A percentile compares a stretch with the other conserved stretches of the same genome.
phyloP scores from a whole-genome alignment of 1,284 basidiomycete genomes.

The Moniliophthora roreri region DNA sequence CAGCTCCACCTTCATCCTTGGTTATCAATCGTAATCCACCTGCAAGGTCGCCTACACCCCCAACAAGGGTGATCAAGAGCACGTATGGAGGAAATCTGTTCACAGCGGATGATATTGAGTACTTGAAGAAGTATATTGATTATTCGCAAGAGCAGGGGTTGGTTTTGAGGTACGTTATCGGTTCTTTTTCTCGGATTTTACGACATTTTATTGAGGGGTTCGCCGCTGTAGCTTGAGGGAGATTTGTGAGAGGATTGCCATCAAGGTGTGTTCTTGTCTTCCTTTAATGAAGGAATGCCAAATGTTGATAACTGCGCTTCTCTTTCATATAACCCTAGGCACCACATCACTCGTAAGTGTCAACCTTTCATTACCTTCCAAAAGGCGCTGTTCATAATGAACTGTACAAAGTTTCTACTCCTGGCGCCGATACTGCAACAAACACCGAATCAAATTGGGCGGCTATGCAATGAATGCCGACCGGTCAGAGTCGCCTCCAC shows the following conservation, averaged over 20 bases:
- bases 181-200: neutral
- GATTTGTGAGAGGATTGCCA: slow-evolving; percentile 79
- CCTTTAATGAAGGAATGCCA: no score
- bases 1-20: slow-evolving; percentile 60
- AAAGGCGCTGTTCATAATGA: neutral
- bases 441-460: slow-evolving; percentile 80
- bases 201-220: neutral
- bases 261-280: slow-evolving; percentile 51
- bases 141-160: slow-evolving; percentile 82
- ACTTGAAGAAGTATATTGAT: slow-evolving; percentile 81
- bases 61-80: slow-evolving; percentile 78
- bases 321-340: slow-evolving; percentile 44
- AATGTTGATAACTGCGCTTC: no score
- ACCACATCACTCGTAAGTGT: slow-evolving; percentile 77
- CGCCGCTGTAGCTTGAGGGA: slow-evolving; percentile 58
- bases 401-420: slow-evolving; percentile 68
- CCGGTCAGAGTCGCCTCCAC: slow-evolving; percentile 40
- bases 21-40: slow-evolving; percentile 65
- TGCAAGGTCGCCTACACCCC: slow-evolving; percentile 78
- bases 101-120: slow-evolving; percentile 74
- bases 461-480: slow-evolving; percentile 75
- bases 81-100: slow-evolving; percentile 84
- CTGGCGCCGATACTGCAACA: slow-evolving; percentile 85
- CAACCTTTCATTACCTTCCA: neutral
- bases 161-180: slow-evolving; percentile 59